These are phyloP conservation scores for Pestalotiopsis sp. DNA, from an alignment of 2,329 filamentous ascomycete genomes.

Conservation along the genomic window DNA sequence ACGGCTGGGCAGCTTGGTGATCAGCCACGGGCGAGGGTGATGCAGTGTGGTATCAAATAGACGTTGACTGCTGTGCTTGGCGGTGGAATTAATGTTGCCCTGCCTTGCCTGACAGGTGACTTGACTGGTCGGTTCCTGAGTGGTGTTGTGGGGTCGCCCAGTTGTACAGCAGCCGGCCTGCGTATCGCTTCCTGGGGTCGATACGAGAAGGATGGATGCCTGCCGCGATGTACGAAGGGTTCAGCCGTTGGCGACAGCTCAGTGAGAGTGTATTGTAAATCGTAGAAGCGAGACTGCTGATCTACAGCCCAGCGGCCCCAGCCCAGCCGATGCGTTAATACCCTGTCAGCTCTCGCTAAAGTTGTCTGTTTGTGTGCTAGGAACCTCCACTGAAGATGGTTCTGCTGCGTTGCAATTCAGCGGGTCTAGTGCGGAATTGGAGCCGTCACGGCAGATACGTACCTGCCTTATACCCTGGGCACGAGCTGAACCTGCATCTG, in stretches of 20 bases:
- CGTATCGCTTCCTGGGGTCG: not conserved
- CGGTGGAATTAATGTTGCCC: too few relatives aligned
- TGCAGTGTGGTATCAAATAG: not conserved
- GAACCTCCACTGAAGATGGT: not conserved
- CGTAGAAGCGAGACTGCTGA: too few relatives aligned
- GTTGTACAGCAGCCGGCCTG: too few relatives aligned
- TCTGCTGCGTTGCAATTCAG: not conserved
- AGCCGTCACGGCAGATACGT: not conserved
- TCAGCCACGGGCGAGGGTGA: not conserved
- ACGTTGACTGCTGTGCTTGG: not conserved
- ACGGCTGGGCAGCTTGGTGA: not conserved
- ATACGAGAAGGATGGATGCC: not conserved
- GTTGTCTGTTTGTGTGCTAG: conserved; percentile 9
- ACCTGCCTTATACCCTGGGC: not conserved
- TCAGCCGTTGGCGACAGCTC: not conserved
- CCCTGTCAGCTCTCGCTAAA: conserved; percentile 6
- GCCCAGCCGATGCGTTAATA: not conserved
- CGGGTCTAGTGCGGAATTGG: conserved; percentile 9
- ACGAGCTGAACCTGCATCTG: not conserved
- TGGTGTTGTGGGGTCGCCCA: too few relatives aligned
- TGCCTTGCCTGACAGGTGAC: too few relatives aligned
- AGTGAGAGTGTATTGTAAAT: too few relatives aligned
- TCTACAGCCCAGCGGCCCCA: not conserved
- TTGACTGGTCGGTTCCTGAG: too few relatives aligned
- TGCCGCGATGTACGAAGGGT: not conserved